Conservation (phyloP, 2,329 filamentous ascomycete genomes). For the Fragosphaeria purpurea region DNA sequence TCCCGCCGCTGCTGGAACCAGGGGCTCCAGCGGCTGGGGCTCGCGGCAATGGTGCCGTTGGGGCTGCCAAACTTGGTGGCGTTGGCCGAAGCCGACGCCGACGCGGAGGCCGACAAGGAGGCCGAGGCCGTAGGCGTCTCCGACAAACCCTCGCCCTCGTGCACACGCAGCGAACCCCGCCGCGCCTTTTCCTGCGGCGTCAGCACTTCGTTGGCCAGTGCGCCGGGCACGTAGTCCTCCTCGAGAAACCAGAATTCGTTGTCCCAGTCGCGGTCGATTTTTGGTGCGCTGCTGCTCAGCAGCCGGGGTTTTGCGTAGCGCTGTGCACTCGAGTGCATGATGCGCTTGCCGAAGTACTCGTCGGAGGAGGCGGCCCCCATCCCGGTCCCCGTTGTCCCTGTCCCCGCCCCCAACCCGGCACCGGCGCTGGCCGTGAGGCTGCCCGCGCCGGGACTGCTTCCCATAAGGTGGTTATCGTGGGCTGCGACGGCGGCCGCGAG, state of each 20-base stretch:
- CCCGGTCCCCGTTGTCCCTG: too few relatives aligned
- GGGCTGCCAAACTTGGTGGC: constrained; percentile 52
- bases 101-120: not conserved
- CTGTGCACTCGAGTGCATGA: constrained; percentile 53
- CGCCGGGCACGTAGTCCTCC: constrained; percentile 76
- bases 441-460: constrained; percentile 39
- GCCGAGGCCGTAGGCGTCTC: constrained; percentile 32
- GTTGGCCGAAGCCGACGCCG: constrained; percentile 20
- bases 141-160: constrained; percentile 24
- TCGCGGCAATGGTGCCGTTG: constrained; percentile 26
- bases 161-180: constrained; percentile 46
- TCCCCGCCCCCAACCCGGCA: too few relatives aligned
- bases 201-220: constrained; percentile 51
- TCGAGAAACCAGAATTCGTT: constrained; percentile 64
- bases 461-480: constrained; percentile 23
- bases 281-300: constrained; percentile 55
- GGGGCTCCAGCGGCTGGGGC: constrained; percentile 53
- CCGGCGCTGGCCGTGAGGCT: too few relatives aligned
- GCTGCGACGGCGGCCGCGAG: not conserved
- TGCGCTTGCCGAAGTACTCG: constrained; percentile 59
- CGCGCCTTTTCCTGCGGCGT: constrained; percentile 59
- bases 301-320: constrained; percentile 56
- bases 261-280: constrained; percentile 55
- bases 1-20: constrained; percentile 30
- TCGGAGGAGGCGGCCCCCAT: constrained; percentile 32